Conservation (phyloP, 2,329 filamentous ascomycete species). For the Grosmannia clavigera region DNA sequence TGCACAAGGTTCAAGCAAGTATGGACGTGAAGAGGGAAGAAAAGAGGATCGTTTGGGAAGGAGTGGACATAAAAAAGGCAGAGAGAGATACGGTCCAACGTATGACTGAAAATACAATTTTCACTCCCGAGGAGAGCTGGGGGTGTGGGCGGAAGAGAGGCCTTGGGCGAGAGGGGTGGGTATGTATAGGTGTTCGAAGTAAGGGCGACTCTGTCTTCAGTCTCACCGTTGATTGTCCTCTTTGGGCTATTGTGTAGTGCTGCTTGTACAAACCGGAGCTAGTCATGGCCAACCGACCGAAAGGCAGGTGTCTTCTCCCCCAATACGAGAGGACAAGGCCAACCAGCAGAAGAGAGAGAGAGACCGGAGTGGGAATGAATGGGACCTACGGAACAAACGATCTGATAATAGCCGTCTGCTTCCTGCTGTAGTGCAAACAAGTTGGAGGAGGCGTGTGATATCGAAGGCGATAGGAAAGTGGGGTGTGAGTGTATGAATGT, state of each 20-base stretch:
- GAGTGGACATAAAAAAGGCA: background rate
- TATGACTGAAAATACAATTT: background rate
- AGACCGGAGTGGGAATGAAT: background rate
- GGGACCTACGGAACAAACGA: background rate
- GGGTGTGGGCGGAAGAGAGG: background rate
- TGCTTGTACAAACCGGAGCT: no score
- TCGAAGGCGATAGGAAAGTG: background rate
- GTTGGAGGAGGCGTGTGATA: background rate
- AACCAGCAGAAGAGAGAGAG: no score
- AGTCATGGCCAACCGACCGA: no score
- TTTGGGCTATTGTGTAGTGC: background rate
- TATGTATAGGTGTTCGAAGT: background rate
- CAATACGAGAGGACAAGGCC: no score
- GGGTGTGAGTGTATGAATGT: background rate
- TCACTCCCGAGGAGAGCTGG: background rate
- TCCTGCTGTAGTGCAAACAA: background rate
- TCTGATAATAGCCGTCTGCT: background rate
- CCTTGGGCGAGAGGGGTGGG: background rate
- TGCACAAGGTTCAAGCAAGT: background rate
- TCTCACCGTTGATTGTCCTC: background rate
- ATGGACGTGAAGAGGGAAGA: background rate
- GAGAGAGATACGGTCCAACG: no score
- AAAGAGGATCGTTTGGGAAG: background rate
- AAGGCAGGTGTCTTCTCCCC: no score
- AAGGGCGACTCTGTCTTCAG: background rate